Base-by-base conservation (phyloP, 768 basidiomycete genomes). In the Podaxis sp. region DNA sequence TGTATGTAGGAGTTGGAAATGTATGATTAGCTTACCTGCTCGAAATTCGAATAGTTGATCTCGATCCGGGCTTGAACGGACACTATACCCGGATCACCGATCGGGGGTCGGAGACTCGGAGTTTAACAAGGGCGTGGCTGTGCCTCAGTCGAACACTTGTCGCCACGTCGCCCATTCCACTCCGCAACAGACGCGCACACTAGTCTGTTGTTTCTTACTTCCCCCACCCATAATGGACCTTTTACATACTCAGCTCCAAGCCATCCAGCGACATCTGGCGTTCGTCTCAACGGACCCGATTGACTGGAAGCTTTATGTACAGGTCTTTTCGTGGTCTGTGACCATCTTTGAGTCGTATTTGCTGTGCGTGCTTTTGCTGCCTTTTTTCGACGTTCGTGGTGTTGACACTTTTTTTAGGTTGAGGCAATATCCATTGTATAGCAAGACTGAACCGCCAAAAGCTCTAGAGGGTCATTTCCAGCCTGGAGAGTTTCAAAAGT, bases 281-380 rank as follows among this genome's bases (percentile, higher is more conserved):
- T 94, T 90, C 68, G 90, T 94, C 36, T 76, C 85, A 4, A 83
- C 83, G 0, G 87, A 91, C 33, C 78, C 85, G 3, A 87, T 93
- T 43, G 81, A 93, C 74, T 97, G 92, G 88, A 89, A 92, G 71
- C 74, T 81, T 61, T 89, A 90, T 69, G 90, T 94, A n/a, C 87
- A 95, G 64, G 70, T 74, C 25, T 89, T 88, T 66, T 89, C 92
- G 3, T 92, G 90, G 87, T 74, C 76, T 17, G 87, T 93, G 15
- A 86, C 88, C n/a, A 73, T 89, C 13, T 96, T 95, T 64, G 95
- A 98, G 73, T 86, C 87, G 1, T 96, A 92, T 72, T 82, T 98
- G 41, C 71, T 93, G 94, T 96, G 68, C 67, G 93, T 82, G 3
- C 29, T 33, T 59, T 46, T 41, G 27, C 51, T 51, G 29, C 50